Evolutionary conservation across 2,329 filamentous ascomycete genomes (phyloP).

Genomic region (Lachnum nothofagi): DNA sequence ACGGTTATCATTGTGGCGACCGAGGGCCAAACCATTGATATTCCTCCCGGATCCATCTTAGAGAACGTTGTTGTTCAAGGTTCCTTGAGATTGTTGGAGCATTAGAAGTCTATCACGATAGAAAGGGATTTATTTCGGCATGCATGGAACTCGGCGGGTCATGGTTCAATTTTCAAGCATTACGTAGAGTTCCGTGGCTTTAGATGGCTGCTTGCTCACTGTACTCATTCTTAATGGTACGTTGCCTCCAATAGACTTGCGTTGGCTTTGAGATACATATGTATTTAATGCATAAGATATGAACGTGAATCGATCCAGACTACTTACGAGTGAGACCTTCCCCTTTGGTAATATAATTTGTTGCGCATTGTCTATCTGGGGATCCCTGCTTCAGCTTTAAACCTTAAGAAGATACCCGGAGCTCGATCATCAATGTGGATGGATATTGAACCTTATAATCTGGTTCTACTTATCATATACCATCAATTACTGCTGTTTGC

Average conservation of each 20-base stretch:
- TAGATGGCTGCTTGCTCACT: constrained; percentile 5
- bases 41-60: constrained; percentile 91
- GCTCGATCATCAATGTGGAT: too few species aligned
- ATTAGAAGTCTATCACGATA: constrained; percentile 45
- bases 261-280: background rate
- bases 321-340: too few species aligned
- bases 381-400: too few species aligned
- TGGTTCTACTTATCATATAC: too few species aligned
- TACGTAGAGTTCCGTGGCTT: constrained; percentile 1
- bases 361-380: too few species aligned
- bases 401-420: too few species aligned
- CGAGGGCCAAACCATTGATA: constrained; percentile 95
- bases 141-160: constrained; percentile 3
- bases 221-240: constrained; percentile 11
- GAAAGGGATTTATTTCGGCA: constrained; percentile 5
- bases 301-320: background rate
- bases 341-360: too few species aligned
- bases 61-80: constrained; percentile 99
- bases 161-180: constrained; percentile 4
- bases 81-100: constrained; percentile 71
- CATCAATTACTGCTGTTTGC: too few species aligned
- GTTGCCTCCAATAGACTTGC: constrained; percentile 4
- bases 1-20: constrained; percentile 99
- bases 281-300: background rate
- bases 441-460: too few species aligned